These are phyloP conservation scores for Malassezia vespertilionis DNA, from an alignment of 1,284 basidiomycete species.

Conservation along the genomic window DNA sequence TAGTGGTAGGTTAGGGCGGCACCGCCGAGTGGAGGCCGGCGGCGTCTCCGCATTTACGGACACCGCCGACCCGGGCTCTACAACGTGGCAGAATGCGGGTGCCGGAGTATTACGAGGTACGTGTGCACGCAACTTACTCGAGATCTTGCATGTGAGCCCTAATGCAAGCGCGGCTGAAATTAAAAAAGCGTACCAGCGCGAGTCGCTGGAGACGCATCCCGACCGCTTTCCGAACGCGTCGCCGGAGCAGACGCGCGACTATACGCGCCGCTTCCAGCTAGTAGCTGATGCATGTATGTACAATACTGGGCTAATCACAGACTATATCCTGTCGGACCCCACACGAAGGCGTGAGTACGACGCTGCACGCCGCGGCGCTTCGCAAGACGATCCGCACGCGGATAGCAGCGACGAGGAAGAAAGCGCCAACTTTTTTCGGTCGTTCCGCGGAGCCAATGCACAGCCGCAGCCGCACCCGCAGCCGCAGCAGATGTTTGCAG, in stretches of 20 bases:
- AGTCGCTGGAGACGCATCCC: conserved; percentile 69
- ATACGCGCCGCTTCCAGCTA: conserved; percentile 49
- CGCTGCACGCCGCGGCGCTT: background rate
- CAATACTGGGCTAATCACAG: background rate
- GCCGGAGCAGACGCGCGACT: conserved; percentile 59
- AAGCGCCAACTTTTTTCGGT: conserved; percentile 36
- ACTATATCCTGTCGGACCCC: conserved; percentile 81
- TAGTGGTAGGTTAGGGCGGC: background rate
- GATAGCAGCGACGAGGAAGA: conserved; percentile 28
- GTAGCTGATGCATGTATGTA: conserved; percentile 70
- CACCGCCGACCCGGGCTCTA: too few species aligned
- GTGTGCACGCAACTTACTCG: background rate
- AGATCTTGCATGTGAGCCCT: conserved; percentile 50
- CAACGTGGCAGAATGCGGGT: conserved; percentile 10
- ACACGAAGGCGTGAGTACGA: conserved; percentile 65
- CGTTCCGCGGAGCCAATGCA: conserved; percentile 18
- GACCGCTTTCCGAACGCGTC: conserved; percentile 71
- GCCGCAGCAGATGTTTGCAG: conserved; percentile 33
- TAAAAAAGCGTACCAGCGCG: conserved; percentile 67
- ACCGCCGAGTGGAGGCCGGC: too few species aligned
- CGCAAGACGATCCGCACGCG: conserved; percentile 18
- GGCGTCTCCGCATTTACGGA: too few species aligned
- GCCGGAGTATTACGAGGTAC: conserved; percentile 16
- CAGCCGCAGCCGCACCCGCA: conserved; percentile 21
- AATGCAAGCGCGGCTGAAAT: conserved; percentile 63